Evolutionary conservation across 169 alveolate genomes (phyloP), one percentile per base, ranked within the genome.

Genomic region (Plasmodium relictum): DNA sequence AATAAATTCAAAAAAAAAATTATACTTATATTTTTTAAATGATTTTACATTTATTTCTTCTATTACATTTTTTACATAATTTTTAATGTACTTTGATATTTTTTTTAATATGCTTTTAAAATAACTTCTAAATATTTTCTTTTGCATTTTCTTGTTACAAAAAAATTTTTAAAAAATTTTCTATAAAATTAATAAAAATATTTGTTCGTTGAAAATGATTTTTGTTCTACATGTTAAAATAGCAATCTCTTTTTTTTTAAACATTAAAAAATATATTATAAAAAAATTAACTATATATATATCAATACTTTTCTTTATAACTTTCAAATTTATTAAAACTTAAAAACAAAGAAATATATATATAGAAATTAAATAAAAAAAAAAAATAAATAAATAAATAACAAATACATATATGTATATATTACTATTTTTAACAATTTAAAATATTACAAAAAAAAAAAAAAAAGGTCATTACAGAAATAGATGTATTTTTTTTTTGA

Each of bases 31-130:
- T 48, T 56, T 76, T 39, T 65, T 76, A 62, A 76, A 76, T 76
- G 88, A 76, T 76, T 76, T 76, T 76, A 76, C 88, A 76, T 76
- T 76, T 76, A 76, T 56, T 54, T 76, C 88, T 12, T 76, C 74
- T 16, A 50, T 62, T 54, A 76, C 63, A 65, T 76, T 68, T 63
- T 76, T 76, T 76, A 76, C 54, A 68, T 76, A 65, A 61, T 37
- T 65, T 63, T 62, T 61, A 26, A 69, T 63, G n/a, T 24, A 62
- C 45, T 76, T 76, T 20, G 44, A 7, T 12, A 62, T n/a, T 42
- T 62, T 63, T 31, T 39, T 65, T 31, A 76, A 24, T 7, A 31
- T 48, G 9, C 45, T 37, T 39, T 76, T 76, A 37, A 45, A 65
- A 76, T 62, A 76, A 14, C 69, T 76, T 76, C 63, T 22, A 44